Evolutionary conservation across 306 rosid genomes (phyloP).

Genomic region (Cicer yamashitae): DNA sequence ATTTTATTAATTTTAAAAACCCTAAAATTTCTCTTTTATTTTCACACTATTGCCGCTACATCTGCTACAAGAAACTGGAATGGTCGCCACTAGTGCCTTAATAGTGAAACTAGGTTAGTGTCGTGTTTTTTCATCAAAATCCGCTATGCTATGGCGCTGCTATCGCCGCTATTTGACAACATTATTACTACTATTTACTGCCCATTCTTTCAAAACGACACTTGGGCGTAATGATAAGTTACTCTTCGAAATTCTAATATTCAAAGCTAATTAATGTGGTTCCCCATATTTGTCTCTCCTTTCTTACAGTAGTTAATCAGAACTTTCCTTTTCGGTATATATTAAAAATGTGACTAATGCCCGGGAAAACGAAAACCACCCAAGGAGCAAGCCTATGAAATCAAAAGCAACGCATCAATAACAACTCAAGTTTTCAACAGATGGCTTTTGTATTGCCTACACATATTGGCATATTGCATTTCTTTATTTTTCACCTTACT

Average conservation of each 20-base stretch:
- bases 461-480: not conserved
- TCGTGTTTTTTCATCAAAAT: too few relatives aligned
- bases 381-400: constrained; percentile 2
- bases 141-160: too few relatives aligned
- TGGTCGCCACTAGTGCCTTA: too few relatives aligned
- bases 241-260: not conserved
- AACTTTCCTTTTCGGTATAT: constrained; percentile 9
- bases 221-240: constrained; percentile 24
- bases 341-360: not conserved
- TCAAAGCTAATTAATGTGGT: constrained; percentile 1
- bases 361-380: constrained; percentile 9
- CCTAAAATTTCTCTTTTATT: too few relatives aligned
- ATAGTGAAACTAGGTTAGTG: too few relatives aligned
- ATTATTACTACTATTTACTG: not conserved
- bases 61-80: too few relatives aligned
- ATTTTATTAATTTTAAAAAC: too few relatives aligned
- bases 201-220: constrained; percentile 18
- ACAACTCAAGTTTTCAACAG: constrained; percentile 16
- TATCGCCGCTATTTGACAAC: too few relatives aligned
- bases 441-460: constrained; percentile 13
- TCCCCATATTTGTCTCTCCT: constrained; percentile 29
- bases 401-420: not conserved
- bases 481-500: constrained; percentile 23
- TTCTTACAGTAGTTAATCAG: constrained; percentile 3
- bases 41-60: too few relatives aligned